phyloP scores from a whole-genome alignment of 441 rosid species.

The Bocquillonia castaneifolia region DNA sequence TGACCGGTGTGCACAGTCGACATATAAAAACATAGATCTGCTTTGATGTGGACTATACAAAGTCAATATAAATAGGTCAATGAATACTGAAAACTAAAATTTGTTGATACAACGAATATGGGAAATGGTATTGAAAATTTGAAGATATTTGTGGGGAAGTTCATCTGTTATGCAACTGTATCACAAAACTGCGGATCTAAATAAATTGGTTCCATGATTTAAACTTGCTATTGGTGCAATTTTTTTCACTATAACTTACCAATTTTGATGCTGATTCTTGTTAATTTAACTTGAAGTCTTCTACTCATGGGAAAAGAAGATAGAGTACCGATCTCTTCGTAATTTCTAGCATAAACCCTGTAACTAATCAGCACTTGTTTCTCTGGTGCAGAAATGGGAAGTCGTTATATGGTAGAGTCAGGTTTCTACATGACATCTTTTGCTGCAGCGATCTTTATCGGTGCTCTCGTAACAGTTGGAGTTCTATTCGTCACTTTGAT shows the following conservation, averaged over 20 bases:
- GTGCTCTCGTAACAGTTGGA: conserved; percentile 53
- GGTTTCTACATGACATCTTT: conserved; percentile 79
- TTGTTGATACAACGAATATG: no score
- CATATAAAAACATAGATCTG: background rate
- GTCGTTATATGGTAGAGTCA: conserved; percentile 46
- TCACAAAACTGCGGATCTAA: no score
- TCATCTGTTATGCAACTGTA: background rate
- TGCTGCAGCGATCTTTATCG: conserved; percentile 63
- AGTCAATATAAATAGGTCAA: no score
- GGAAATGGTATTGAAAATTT: background rate
- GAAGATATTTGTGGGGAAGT: background rate
- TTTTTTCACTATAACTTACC: background rate
- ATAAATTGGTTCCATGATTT: background rate
- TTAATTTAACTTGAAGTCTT: background rate
- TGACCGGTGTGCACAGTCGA: background rate
- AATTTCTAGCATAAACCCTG: background rate
- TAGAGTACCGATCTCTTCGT: background rate
- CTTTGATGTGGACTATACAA: background rate
- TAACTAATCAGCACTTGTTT: conserved; percentile 10
- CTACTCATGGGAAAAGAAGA: no score
- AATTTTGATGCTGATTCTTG: background rate
- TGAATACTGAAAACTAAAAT: no score
- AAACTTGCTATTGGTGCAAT: background rate
- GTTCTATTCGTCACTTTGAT: conserved; percentile 53
- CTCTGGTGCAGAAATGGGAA: conserved; percentile 46